Conservation (phyloP, 148 eudicot genomes). For the Pharnaceum exiguum region DNA sequence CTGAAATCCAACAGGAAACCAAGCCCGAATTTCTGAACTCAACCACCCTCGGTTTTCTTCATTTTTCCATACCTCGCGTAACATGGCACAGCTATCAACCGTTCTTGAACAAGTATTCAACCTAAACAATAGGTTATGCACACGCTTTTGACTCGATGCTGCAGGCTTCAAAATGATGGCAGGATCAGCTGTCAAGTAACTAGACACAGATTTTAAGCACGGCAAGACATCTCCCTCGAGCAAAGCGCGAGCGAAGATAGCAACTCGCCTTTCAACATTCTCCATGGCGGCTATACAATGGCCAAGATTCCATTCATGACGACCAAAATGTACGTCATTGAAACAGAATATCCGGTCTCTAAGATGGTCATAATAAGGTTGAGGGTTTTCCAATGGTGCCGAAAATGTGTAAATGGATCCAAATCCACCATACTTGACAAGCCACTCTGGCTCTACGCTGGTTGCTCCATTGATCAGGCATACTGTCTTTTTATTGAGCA, state of each 20-base stretch:
- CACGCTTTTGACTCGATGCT: constrained; percentile 55
- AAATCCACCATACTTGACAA: constrained; percentile 61
- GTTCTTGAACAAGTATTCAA: constrained; percentile 38
- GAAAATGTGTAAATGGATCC: constrained; percentile 55
- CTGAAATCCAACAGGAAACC: constrained; percentile 57
- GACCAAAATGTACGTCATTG: constrained; percentile 61
- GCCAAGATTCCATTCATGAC: constrained; percentile 66
- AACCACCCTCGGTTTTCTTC: constrained; percentile 45
- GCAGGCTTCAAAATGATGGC: constrained; percentile 65
- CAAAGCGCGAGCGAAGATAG: constrained; percentile 62
- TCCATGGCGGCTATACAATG: constrained; percentile 41
- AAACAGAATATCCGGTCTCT: constrained; percentile 54
- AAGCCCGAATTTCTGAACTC: constrained; percentile 51
- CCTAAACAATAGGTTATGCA: constrained; percentile 58
- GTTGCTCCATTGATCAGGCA: constrained; percentile 81
- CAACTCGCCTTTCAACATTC: constrained; percentile 40
- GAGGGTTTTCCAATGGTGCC: constrained; percentile 49
- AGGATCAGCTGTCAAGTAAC: constrained; percentile 53
- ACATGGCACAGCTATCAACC: constrained; percentile 49
- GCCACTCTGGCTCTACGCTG: constrained; percentile 71
- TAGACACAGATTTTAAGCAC: constrained; percentile 48
- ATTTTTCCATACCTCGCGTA: constrained; percentile 53
- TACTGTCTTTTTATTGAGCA: constrained; percentile 52
- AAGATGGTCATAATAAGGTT: constrained; percentile 53
- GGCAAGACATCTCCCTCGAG: constrained; percentile 83